Conservation (phyloP, 768 basidiomycete species). For the Tulasnella sp. region DNA sequence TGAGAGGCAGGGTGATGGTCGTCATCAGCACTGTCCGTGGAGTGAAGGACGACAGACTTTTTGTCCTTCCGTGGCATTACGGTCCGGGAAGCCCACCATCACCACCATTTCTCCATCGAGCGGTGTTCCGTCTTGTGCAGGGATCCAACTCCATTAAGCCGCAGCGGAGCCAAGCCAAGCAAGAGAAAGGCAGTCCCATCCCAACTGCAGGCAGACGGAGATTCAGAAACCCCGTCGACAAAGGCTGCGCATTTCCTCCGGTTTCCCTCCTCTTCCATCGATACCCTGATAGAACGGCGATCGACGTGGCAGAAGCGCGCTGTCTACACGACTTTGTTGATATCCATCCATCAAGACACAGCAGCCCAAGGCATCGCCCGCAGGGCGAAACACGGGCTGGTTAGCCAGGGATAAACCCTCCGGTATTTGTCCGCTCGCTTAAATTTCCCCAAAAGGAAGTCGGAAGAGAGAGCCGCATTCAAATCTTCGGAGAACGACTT, state of each 20-base stretch:
- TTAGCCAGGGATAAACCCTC: not conserved
- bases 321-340: not conserved
- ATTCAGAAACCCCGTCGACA: not conserved
- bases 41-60: not conserved
- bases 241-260: not conserved
- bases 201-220: not conserved
- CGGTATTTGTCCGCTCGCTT: not conserved
- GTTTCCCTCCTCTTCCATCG: not conserved
- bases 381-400: not conserved
- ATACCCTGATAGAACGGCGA: not conserved
- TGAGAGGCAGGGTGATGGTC: not conserved
- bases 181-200: not conserved
- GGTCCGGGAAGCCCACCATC: not conserved
- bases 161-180: not conserved
- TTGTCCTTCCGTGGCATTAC: not conserved
- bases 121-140: not conserved
- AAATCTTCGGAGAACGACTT: not conserved
- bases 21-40: not conserved
- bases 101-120: not conserved
- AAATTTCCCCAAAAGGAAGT: not conserved
- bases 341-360: not conserved
- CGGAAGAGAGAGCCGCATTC: not conserved
- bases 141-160: not conserved
- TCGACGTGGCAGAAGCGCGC: conserved; percentile 6
- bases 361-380: not conserved